Evolutionary conservation across 1,139 yeast genomes (phyloP), one percentile per base, ranked within the genome.

Genomic region (Geotrichum aggregatum): DNA sequence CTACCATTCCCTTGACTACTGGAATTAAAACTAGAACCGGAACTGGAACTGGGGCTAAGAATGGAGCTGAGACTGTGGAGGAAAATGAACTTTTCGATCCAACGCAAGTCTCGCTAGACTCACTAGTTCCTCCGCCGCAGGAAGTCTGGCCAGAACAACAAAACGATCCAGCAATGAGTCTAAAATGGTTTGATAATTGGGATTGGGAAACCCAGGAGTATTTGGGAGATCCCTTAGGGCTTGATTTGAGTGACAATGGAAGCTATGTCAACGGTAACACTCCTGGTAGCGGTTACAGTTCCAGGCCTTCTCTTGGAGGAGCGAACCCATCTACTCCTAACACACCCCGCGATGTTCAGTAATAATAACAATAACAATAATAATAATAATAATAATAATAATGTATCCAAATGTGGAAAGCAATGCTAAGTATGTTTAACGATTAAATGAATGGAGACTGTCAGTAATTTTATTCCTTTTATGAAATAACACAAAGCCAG

Each of bases 401-500:
- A 2, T 3, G n/a, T 7, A 18, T 13, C 18, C n/a, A 7, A 3
- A 34, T 13, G n/a, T 34, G 18, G 36, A 14, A 24, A 8, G 8
- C 8, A 8, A 8, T 24, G 28, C 28, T 8, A 24, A 24, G 8
- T 24, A 24, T 24, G 8, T 24, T 24, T 24, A 24, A 24, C 28
- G 28, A 5, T 5, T 24, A 8, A 24, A 24, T 24, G 28, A 24
- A 24, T 24, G n/a, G 10, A 34, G 16, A 34, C 16, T 34, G 38
- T 34, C 6, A n/a, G 19, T 34, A 34, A 34, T 34, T 16, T 34
- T 34, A 34, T 34, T 35, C 11, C 34, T 24, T 41, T 28, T 69
- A 83, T 21, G 87, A 80, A 50, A 86, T 82, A 16, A 87, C 84
- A 58, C 84, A 83, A 47, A 87, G 71, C 95, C 95, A 87, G 28